Conservation (phyloP, 306 rosid genomes). For the Citrullus amarus region DNA sequence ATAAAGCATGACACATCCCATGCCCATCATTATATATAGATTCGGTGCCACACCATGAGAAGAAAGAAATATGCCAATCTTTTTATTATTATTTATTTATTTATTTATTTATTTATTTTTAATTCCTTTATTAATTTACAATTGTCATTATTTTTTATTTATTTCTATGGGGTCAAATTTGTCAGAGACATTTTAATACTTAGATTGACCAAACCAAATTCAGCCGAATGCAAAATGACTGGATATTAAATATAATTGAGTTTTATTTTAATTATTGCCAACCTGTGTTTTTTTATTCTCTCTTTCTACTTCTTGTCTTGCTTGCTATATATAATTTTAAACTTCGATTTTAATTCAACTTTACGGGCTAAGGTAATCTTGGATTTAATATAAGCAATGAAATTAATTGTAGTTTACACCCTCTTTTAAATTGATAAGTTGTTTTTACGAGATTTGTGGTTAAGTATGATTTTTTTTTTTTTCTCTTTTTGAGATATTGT, state of each 20-base stretch:
- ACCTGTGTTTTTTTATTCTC: background rate
- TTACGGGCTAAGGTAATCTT: background rate
- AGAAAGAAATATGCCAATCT: background rate
- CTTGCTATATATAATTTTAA: background rate
- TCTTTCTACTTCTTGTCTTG: background rate
- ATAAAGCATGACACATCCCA: background rate
- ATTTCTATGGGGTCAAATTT: background rate
- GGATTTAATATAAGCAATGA: no score
- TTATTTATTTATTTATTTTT: no score
- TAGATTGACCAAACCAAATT: background rate
- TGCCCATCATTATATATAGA: background rate
- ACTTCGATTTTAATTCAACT: no score
- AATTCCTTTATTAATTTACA: background rate
- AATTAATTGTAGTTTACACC: no score
- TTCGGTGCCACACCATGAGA: background rate
- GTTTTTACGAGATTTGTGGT: no score
- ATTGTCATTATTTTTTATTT: background rate
- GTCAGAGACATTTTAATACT: slow-evolving; percentile 3
- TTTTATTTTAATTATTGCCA: no score
- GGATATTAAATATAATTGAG: background rate
- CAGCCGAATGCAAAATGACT: background rate
- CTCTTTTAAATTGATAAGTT: no score
- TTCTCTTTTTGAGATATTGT: no score
- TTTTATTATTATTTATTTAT: no score
- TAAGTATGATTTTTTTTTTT: no score